Conservation (phyloP, 306 rosid species). For the Dryas drummondii region DNA sequence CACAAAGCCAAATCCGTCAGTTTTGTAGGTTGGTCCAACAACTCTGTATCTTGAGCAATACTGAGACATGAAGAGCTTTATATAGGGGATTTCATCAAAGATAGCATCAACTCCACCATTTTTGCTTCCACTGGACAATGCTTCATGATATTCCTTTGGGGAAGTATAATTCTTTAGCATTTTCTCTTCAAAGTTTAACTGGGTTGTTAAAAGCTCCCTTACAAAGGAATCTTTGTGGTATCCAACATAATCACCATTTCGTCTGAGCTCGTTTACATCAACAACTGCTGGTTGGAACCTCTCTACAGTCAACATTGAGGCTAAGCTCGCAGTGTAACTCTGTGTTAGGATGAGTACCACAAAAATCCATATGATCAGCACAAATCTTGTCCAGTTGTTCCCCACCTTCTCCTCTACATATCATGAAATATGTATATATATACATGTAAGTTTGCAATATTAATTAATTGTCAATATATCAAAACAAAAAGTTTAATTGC, state of each 20-base stretch:
- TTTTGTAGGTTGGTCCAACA: slow-evolving; percentile 25
- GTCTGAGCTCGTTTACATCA: slow-evolving; percentile 19
- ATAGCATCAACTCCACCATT: slow-evolving; percentile 34
- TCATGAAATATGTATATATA: neutral
- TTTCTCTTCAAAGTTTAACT: slow-evolving; percentile 3
- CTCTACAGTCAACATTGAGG: slow-evolving; percentile 36
- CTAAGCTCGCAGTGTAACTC: slow-evolving; percentile 40
- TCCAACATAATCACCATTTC: slow-evolving; percentile 20
- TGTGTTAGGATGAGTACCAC: slow-evolving; percentile 9
- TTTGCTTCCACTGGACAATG: slow-evolving; percentile 24
- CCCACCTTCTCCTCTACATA: slow-evolving; percentile 20
- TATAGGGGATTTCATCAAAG: slow-evolving; percentile 29
- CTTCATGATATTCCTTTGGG: slow-evolving; percentile 11
- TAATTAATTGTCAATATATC: no score
- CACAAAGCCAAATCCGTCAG: slow-evolving; percentile 38
- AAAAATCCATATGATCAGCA: slow-evolving; percentile 38
- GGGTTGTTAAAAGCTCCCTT: neutral
- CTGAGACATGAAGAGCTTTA: neutral
- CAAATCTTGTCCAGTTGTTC: slow-evolving; percentile 34
- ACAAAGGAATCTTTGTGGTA: slow-evolving; percentile 12
- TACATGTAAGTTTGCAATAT: no score
- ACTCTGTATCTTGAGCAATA: slow-evolving; percentile 20
- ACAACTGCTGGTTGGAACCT: slow-evolving; percentile 21
- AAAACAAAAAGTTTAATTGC: no score
- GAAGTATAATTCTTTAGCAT: neutral